phyloP scores from a whole-genome alignment of 192 early-diverging fungal species.

The Paraglomus occultum region DNA sequence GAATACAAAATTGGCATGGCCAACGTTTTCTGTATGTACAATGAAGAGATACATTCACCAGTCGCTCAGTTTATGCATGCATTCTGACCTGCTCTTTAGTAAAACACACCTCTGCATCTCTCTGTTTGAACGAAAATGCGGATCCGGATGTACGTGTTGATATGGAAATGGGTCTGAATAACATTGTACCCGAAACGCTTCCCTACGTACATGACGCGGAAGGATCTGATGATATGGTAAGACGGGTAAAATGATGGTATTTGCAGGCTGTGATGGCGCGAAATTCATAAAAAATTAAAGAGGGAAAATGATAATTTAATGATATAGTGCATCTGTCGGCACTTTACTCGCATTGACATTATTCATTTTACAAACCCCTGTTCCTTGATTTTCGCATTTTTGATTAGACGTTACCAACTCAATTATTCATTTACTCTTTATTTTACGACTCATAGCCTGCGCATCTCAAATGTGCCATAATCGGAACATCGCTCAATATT shows the following conservation, averaged over 20 bases:
- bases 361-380: too few relatives aligned
- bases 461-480: conserved; percentile 79
- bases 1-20: conserved; percentile 75
- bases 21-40: conserved; percentile 71
- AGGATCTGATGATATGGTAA: conserved; percentile 85
- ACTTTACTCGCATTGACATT: too few relatives aligned
- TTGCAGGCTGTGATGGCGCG: too few relatives aligned
- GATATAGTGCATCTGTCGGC: too few relatives aligned
- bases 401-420: too few relatives aligned
- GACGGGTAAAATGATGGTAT: not conserved
- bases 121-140: conserved; percentile 87
- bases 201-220: conserved; percentile 82
- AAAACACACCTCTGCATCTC: conserved; percentile 88
- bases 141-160: conserved; percentile 76
- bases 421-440: not conserved
- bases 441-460: conserved; percentile 53
- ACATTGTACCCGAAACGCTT: conserved; percentile 75
- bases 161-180: conserved; percentile 84
- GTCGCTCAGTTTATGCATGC: not conserved
- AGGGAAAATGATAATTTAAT: too few relatives aligned
- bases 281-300: too few relatives aligned
- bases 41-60: not conserved
- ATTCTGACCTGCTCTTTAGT: conserved; percentile 44
- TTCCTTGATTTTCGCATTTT: too few relatives aligned
- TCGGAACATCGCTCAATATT: conserved; percentile 84